Conservation (phyloP, 208 protist species). For the Porcisia hertigi region DNA sequence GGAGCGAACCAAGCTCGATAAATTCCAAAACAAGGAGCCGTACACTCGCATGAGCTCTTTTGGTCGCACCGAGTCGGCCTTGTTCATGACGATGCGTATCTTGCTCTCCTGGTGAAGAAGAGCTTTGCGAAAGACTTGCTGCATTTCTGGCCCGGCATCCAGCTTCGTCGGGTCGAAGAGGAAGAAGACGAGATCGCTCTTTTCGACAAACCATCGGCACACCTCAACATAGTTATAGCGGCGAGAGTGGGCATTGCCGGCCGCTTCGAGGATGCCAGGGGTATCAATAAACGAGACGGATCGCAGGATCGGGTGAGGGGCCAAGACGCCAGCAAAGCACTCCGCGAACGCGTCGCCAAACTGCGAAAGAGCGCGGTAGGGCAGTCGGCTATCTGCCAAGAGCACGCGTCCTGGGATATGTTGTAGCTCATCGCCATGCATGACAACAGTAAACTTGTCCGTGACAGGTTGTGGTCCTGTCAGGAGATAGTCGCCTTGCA, state of each 20-base stretch:
- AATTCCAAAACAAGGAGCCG: slow-evolving; percentile 97
- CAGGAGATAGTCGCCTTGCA: slow-evolving; percentile 81
- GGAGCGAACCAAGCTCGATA: slow-evolving; percentile 94
- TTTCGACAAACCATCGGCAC: slow-evolving; percentile 93
- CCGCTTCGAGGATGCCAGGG: slow-evolving; percentile 95
- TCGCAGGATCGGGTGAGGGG: slow-evolving; percentile 85
- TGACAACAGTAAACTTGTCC: slow-evolving; percentile 94
- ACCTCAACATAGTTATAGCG: slow-evolving; percentile 85
- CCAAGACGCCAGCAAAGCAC: slow-evolving; percentile 80
- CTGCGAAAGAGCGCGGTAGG: slow-evolving; percentile 86
- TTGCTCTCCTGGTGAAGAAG: slow-evolving; percentile 93
- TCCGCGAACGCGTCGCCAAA: slow-evolving; percentile 91
- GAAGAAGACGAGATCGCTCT: slow-evolving; percentile 95
- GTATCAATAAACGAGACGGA: slow-evolving; percentile 96
- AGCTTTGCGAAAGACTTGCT: slow-evolving; percentile 63
- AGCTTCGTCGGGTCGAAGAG: slow-evolving; percentile 98
- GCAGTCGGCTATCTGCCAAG: slow-evolving; percentile 78
- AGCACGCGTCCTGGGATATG: slow-evolving; percentile 90
- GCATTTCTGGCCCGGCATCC: slow-evolving; percentile 85
- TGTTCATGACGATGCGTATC: slow-evolving; percentile 97
- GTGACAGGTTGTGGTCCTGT: slow-evolving; percentile 95
- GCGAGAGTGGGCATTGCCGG: slow-evolving; percentile 63
- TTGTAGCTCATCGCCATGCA: slow-evolving; percentile 82
- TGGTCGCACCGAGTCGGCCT: slow-evolving; percentile 92
- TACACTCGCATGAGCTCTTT: slow-evolving; percentile 98